Conservation (phyloP, 2,329 filamentous ascomycete species). For the Amphichorda felina region DNA sequence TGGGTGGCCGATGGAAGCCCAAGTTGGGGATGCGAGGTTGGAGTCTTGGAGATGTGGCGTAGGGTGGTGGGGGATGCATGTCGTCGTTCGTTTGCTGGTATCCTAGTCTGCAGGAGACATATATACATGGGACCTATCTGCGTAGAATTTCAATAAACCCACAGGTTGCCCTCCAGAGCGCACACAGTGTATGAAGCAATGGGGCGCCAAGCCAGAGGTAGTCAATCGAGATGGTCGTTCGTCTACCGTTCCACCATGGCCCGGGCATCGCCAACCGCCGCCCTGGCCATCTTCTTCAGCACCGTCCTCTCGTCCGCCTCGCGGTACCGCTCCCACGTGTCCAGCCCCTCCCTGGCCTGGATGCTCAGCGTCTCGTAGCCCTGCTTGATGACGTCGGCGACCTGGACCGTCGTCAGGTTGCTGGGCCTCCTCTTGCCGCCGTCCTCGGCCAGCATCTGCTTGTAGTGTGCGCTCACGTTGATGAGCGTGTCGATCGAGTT, state of each 20-base stretch:
- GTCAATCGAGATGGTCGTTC: too few species aligned
- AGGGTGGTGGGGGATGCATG: too few species aligned
- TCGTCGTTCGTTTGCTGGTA: too few species aligned
- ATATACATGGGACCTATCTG: too few species aligned
- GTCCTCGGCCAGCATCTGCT: conserved; percentile 59
- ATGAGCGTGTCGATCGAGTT: conserved; percentile 78
- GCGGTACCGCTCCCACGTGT: conserved; percentile 74
- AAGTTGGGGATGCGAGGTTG: too few species aligned
- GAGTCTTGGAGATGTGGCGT: too few species aligned
- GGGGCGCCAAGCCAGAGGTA: too few species aligned
- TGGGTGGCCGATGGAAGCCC: too few species aligned
- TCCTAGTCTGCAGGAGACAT: too few species aligned
- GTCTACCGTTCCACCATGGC: conserved; percentile 30
- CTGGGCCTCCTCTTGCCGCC: conserved; percentile 37
- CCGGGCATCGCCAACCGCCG: conserved; percentile 54
- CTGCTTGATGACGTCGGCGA: conserved; percentile 86
- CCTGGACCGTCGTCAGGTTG: conserved; percentile 70
- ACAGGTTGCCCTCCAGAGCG: too few species aligned
- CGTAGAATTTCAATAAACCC: too few species aligned
- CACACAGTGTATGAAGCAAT: too few species aligned
- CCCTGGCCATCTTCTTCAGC: conserved; percentile 77
- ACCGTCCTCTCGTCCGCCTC: conserved; percentile 77
- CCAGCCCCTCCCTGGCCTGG: conserved; percentile 74
- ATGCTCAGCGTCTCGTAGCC: conserved; percentile 94
- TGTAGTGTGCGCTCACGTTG: conserved; percentile 76